Evolutionary conservation across 257 asterid genomes (phyloP), one percentile per base, ranked within the genome.

Genomic region (Solanum neorickii): DNA sequence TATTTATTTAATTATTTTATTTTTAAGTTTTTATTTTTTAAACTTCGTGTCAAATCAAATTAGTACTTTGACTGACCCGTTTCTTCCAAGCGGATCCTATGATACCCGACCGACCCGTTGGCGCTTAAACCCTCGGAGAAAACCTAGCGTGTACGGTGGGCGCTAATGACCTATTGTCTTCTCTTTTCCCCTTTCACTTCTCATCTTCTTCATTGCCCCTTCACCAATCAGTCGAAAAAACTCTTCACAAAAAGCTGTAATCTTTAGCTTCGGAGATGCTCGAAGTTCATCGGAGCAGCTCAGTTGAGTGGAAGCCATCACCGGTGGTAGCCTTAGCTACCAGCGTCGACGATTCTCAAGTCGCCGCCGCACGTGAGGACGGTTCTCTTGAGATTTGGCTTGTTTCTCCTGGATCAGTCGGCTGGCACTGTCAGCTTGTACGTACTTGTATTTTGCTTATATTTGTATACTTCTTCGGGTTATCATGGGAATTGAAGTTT

Each of bases 401-500:
- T 16, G 99, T 96, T 62, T 94, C 99, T 56, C 99, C 99, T 76
- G 99, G 99, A 86, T 95, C 99, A 87, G 98, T 96, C 11, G 98
- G 98, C 92, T 97, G 99, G 99, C 99, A 97, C 96, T 93, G 97
- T 92, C 98, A 92, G 94, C 95, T 95, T 18, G 99, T 97, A 95
- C 86, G 95, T 59, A 39, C 35, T n/a, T 12, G 47, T 37, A 16
- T 47, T n/a, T 80, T 80, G 85, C 39, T 83, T 83, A 37, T 59
- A 33, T 59, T 25, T 83, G 35, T 37, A 9, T 86, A 5, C 1
- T 20, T 1, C 84, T 82, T 72, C 65, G 5, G 12, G 18, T 86
- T 82, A n/a, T 49, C n/a, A 12, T 6, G 56, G 65, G 16, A 14
- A 11, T 75, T 12, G 56, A 33, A 29, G 20, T 87, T 91, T 85